Evolutionary conservation across 1,139 yeast species (phyloP).

Genomic region (Lodderomyces theae): DNA sequence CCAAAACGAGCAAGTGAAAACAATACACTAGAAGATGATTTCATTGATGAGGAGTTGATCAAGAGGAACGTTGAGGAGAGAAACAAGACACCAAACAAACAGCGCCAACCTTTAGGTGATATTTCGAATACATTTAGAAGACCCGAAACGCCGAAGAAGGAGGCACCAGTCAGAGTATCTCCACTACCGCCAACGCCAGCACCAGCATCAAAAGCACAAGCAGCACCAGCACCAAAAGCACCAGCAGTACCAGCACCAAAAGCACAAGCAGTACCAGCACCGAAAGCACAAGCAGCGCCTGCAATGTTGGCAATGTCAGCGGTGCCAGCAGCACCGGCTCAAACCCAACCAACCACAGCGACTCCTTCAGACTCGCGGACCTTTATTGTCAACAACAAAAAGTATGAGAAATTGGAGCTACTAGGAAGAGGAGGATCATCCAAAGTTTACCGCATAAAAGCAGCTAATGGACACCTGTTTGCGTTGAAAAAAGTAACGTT

Average conservation of each 20-base stretch:
- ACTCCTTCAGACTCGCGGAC: slow-evolving; percentile 20
- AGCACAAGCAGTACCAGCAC: not conserved
- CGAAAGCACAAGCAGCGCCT: not conserved
- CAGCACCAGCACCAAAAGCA: slow-evolving; percentile 1
- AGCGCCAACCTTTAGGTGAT: slow-evolving; percentile 16
- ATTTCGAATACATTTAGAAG: slow-evolving; percentile 17
- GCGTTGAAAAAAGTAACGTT: slow-evolving; percentile 84
- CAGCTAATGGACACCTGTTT: slow-evolving; percentile 53
- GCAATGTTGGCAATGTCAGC: not conserved
- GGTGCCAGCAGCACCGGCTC: not conserved
- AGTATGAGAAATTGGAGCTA: slow-evolving; percentile 73
- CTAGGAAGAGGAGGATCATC: slow-evolving; percentile 94
- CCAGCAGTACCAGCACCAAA: not conserved
- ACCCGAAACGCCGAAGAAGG: slow-evolving; percentile 7
- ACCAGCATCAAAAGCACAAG: not conserved
- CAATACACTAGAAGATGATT: slow-evolving; percentile 10
- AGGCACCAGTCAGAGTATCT: not conserved
- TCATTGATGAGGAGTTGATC: slow-evolving; percentile 26
- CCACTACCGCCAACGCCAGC: slow-evolving; percentile 4
- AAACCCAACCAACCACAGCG: slow-evolving; percentile 5
- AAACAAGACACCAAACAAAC: not conserved
- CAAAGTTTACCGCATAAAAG: slow-evolving; percentile 79
- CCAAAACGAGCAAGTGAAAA: slow-evolving; percentile 30
- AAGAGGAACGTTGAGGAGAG: slow-evolving; percentile 24
- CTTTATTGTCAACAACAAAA: slow-evolving; percentile 51